Conservation (phyloP, 1,139 yeast species). For the Wickerhamomyces sp. region DNA sequence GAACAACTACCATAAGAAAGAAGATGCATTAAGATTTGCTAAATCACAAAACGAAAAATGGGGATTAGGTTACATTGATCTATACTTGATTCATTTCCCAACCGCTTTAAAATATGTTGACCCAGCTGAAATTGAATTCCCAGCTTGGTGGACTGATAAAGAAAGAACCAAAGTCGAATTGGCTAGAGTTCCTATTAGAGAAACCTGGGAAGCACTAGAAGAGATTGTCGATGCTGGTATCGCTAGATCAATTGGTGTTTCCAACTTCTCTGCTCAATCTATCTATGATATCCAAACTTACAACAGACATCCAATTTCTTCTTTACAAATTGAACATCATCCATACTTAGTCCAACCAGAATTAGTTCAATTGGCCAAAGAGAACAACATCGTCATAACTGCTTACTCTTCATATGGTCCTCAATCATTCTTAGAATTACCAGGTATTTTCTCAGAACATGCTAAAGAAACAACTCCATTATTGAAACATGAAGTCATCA, state of each 20-base stretch:
- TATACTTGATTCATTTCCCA: slow-evolving; percentile 74
- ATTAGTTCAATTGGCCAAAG: slow-evolving; percentile 59
- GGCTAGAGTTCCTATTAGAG: slow-evolving; percentile 59
- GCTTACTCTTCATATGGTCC: slow-evolving; percentile 92
- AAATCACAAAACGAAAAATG: slow-evolving; percentile 35
- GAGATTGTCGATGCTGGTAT: slow-evolving; percentile 51
- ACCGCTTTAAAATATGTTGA: slow-evolving; percentile 59
- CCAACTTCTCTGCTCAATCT: slow-evolving; percentile 64
- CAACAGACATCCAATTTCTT: slow-evolving; percentile 57
- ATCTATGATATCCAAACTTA: slow-evolving; percentile 60
- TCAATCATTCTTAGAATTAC: slow-evolving; percentile 65
- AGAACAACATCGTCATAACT: slow-evolving; percentile 61
- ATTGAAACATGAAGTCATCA: slow-evolving; percentile 29
- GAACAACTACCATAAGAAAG: slow-evolving; percentile 63
- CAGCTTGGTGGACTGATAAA: slow-evolving; percentile 60
- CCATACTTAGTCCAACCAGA: slow-evolving; percentile 82
- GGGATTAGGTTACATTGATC: slow-evolving; percentile 56
- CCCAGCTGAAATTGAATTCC: slow-evolving; percentile 68
- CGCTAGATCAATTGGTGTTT: slow-evolving; percentile 69
- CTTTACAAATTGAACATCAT: slow-evolving; percentile 75
- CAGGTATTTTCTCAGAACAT: slow-evolving; percentile 33
- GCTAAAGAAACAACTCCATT: slow-evolving; percentile 53
- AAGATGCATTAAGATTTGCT: slow-evolving; percentile 57
- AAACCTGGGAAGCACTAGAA: slow-evolving; percentile 78
- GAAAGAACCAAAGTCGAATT: slow-evolving; percentile 51